Evolutionary conservation across 83 land plant species (phyloP), one percentile per base, ranked within the genome.

Genomic region (Larix sibirica): DNA sequence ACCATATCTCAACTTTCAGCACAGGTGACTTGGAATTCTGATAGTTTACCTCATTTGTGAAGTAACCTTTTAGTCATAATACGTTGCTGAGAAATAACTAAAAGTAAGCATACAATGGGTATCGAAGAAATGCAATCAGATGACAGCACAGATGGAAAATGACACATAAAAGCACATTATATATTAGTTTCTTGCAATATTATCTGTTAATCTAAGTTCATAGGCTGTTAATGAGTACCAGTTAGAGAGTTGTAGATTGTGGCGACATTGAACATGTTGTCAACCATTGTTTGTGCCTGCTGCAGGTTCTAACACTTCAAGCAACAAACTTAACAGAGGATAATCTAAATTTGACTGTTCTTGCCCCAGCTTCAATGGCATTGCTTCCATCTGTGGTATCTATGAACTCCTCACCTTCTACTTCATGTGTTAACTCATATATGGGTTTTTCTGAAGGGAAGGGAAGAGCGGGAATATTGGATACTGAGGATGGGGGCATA

Each of bases 321-420:
- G 99, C 99, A 58, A 91, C 99, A 88, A 98, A 98, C 81, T 84
- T 96, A 78, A 94, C 99, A 74, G 87, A 92, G 9, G 90, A 96
- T 82, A 91, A 94, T 71, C 85, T 98, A 66, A 90, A 95, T 50
- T 65, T 98, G 58, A 96, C 97, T 38, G 91, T 96, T 83, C 94
- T 96, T 85, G 96, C 99, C 33, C 99, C 99, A 73, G 92, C 91
- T 77, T 92, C 96, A 64, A 84, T 92, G 81, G 77, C 92, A 68
- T 87, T 94, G 36, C 86, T 91, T 24, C 91, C 91, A 80, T 92
- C 96, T 28, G 89, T 95, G 58, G 86, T 95, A n/a, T 83, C 98
- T 14, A 86, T 96, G 83, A 93, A 84, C 83, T 83, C 94, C 28
- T 40, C 93, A 44, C 92, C 94, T 16, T 42, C 85, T 44, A 82